Evolutionary conservation across 345 rosid species (phyloP).

Genomic region (Melaleuca quinquenervia): DNA sequence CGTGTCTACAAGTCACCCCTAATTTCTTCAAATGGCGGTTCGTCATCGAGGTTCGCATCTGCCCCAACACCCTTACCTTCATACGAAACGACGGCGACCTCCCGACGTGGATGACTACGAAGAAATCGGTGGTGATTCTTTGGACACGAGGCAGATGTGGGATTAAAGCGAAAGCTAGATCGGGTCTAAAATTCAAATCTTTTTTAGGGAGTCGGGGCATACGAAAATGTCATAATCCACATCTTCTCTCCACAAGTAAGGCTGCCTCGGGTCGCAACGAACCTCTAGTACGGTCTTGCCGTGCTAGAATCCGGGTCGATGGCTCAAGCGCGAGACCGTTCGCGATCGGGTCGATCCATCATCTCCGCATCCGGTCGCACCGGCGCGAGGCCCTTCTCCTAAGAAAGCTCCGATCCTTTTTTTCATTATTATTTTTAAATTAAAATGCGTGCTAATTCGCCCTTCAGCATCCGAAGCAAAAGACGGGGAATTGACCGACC

Average conservation of each 20-base stretch:
- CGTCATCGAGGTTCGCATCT: fast-evolving
- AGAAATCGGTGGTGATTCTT: fast-evolving
- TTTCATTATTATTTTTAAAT: too few species aligned
- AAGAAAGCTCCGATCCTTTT: neutral
- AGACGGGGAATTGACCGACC: neutral
- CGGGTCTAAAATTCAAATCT: fast-evolving
- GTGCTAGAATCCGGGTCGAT: too few species aligned
- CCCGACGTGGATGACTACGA: neutral
- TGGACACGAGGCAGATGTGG: too few species aligned
- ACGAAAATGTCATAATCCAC: too few species aligned
- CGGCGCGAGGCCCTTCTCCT: neutral
- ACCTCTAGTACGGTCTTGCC: neutral
- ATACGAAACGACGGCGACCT: neutral
- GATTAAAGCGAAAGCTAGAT: neutral
- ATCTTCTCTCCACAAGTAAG: neutral
- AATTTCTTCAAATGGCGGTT: neutral
- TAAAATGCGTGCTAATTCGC: too few species aligned
- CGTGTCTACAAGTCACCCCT: neutral
- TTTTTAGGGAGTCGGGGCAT: neutral
- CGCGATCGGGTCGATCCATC: neutral
- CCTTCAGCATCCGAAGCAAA: neutral
- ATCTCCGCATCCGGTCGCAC: neutral
- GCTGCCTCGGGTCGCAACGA: neutral
- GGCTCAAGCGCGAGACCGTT: neutral
- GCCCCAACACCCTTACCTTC: neutral